These are phyloP conservation scores for Aquanectria penicillioides DNA, from an alignment of 2,329 filamentous ascomycete species.

Conservation along the genomic window DNA sequence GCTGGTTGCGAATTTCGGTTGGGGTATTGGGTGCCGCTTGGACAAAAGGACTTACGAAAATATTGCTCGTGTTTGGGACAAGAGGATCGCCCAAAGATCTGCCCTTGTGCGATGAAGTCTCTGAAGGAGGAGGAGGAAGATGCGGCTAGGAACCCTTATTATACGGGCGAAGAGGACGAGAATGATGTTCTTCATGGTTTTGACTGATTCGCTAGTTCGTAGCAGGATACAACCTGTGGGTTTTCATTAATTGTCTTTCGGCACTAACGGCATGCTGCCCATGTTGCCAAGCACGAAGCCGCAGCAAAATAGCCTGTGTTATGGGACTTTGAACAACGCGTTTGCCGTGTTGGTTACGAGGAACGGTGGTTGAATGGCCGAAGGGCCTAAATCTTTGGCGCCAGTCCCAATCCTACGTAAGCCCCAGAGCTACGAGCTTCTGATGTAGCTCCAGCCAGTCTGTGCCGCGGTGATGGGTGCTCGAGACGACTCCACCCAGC, in stretches of 20 bases:
- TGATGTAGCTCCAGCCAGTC: neutral
- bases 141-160: no score
- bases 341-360: neutral
- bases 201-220: neutral
- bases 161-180: neutral
- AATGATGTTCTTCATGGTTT: neutral
- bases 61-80: no score
- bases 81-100: no score
- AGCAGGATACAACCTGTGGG: no score
- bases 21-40: slow-evolving; percentile 43
- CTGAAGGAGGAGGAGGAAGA: no score
- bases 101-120: no score
- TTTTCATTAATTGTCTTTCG: no score
- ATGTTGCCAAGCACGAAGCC: neutral
- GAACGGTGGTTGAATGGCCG: neutral
- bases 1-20: slow-evolving; percentile 10
- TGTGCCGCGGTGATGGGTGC: slow-evolving; percentile 35
- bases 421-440: slow-evolving; percentile 16
- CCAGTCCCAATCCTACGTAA: neutral
- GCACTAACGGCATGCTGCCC: no score
- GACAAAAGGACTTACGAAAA: slow-evolving; percentile 25
- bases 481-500: slow-evolving; percentile 27
- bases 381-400: slow-evolving; percentile 12
- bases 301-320: neutral
- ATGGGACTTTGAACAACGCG: neutral